A percentile compares a stretch with the other conserved stretches of the same genome.
Conservation (phyloP, 257 asterid genomes). For the Anisodus acutangulus region DNA sequence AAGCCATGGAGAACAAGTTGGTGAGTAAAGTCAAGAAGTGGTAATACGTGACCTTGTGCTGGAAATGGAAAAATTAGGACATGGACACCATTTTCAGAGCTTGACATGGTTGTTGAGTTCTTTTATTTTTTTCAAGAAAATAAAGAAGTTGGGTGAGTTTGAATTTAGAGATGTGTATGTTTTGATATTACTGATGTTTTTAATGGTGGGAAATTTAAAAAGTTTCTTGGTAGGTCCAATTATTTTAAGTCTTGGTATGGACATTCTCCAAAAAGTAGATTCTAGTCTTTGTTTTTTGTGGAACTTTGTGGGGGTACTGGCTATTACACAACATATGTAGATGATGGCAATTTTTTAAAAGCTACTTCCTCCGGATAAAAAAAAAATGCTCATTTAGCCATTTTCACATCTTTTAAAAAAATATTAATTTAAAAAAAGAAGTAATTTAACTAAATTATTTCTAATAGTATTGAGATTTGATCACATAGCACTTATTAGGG, state of each 20-base stretch:
- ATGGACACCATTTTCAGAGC: conserved; percentile 50
- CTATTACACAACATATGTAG: too few species aligned
- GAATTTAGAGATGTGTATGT: not conserved
- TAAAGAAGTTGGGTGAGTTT: not conserved
- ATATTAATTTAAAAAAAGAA: too few species aligned
- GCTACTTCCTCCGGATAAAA: too few species aligned
- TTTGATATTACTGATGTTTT: not conserved
- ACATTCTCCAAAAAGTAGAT: not conserved
- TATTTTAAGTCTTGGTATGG: not conserved
- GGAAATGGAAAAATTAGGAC: conserved; percentile 70
- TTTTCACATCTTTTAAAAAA: too few species aligned
- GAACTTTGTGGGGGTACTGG: not conserved
- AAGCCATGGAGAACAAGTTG: conserved; percentile 58
- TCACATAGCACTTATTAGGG: too few species aligned
- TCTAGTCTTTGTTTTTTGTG: not conserved
- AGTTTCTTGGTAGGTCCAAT: not conserved
- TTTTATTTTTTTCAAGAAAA: not conserved
- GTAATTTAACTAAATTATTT: too few species aligned
- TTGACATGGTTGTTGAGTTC: conserved; percentile 36
- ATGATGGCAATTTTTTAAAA: too few species aligned
- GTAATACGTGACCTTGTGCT: conserved; percentile 78
- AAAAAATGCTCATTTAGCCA: too few species aligned
- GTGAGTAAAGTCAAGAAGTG: conserved; percentile 68
- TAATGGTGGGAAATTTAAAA: not conserved
- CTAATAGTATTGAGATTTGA: too few species aligned